A percentile compares a stretch with the other conserved stretches of the same genome.
Evolutionary conservation across 2,329 filamentous ascomycete species (phyloP).

Genomic region (Purpureocillium lavendulum): DNA sequence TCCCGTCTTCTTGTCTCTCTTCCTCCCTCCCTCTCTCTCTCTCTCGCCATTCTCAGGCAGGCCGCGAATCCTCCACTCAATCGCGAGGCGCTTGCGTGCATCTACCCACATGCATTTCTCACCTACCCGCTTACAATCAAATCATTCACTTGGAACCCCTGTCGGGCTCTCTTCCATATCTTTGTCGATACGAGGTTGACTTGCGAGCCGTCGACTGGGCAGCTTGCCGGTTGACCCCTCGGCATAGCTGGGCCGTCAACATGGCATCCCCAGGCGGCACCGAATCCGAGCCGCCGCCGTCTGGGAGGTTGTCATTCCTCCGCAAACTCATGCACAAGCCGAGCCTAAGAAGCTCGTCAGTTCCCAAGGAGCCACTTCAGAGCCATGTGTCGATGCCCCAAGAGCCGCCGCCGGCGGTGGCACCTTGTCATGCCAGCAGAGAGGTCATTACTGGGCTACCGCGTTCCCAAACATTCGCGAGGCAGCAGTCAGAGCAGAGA

Average conservation of each 20-base stretch:
- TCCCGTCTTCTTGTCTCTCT: no score
- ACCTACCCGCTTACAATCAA: no score
- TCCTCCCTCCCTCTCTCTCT: no score
- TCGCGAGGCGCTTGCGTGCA: no score
- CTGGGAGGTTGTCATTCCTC: slow-evolving; percentile 16
- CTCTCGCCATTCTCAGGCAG: no score
- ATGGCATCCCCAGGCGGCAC: slow-evolving; percentile 23
- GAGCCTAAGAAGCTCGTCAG: slow-evolving; percentile 6
- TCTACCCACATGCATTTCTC: no score
- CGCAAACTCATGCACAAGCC: slow-evolving; percentile 19
- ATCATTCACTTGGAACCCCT: no score
- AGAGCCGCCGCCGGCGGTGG: slow-evolving; percentile 3
- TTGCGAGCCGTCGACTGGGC: neutral
- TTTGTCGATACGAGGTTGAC: neutral
- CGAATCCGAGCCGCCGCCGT: slow-evolving; percentile 18
- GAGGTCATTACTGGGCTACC: slow-evolving; percentile 73
- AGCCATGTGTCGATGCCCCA: slow-evolving; percentile 29
- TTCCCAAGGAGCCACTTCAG: slow-evolving; percentile 8
- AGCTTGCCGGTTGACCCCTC: slow-evolving; percentile 1
- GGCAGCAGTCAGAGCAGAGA: slow-evolving; percentile 73
- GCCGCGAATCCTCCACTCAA: no score
- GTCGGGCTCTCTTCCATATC: neutral
- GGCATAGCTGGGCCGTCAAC: slow-evolving; percentile 19
- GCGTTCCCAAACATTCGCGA: slow-evolving; percentile 68
- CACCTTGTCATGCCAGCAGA: slow-evolving; percentile 16